Conservation (phyloP, 2,329 filamentous ascomycete genomes). For the Nemania serpens region DNA sequence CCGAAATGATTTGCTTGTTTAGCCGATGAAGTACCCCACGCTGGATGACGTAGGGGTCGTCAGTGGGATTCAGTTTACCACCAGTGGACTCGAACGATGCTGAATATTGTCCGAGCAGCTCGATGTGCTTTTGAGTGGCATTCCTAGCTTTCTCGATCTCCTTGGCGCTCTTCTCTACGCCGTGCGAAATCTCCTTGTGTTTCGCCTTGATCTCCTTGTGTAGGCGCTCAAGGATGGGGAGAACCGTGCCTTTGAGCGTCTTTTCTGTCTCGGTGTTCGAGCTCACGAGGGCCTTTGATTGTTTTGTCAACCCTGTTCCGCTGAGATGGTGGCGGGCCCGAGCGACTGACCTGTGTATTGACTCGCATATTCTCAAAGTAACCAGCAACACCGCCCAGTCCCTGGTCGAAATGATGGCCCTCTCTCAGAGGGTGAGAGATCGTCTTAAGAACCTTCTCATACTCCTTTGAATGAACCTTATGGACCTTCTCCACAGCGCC, state of each 20-base stretch:
- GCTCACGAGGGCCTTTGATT: constrained; percentile 75
- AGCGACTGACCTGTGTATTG: constrained; percentile 71
- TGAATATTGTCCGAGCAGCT: constrained; percentile 85
- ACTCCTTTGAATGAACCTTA: constrained; percentile 86
- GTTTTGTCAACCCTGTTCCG: constrained; percentile 24
- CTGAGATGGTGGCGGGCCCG: too few species aligned
- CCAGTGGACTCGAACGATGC: constrained; percentile 78
- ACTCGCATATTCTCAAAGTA: constrained; percentile 93
- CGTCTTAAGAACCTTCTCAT: constrained; percentile 92
- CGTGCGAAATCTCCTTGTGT: constrained; percentile 82
- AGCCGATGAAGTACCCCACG: constrained; percentile 82
- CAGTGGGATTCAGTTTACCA: constrained; percentile 68
- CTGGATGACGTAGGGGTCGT: constrained; percentile 88
- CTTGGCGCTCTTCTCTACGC: constrained; percentile 84
- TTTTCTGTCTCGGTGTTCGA: constrained; percentile 91
- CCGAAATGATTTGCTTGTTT: constrained; percentile 87
- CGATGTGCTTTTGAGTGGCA: constrained; percentile 91
- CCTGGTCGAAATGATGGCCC: constrained; percentile 91
- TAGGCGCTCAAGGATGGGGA: constrained; percentile 86
- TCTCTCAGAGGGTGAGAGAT: constrained; percentile 86
- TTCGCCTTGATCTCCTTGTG: constrained; percentile 98
- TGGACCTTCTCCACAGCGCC: constrained; percentile 84
- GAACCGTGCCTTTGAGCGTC: constrained; percentile 81
- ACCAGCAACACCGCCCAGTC: constrained; percentile 81
- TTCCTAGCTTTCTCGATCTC: constrained; percentile 88